Evolutionary conservation across 139 green algal genomes (phyloP).

Genomic region (Bryopsis sp.): DNA sequence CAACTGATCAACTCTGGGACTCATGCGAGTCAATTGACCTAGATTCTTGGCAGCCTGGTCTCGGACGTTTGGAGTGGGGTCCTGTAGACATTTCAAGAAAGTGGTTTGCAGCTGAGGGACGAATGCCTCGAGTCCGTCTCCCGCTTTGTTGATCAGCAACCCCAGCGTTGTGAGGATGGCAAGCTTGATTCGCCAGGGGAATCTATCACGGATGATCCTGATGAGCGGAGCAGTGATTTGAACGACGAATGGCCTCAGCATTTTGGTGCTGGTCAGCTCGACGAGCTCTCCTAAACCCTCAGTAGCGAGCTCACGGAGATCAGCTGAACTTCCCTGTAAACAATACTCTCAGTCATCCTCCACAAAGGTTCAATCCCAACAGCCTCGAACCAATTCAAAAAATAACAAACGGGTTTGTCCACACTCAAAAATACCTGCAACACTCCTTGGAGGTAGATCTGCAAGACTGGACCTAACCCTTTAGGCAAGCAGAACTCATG

Average conservation of each 20-base stretch:
- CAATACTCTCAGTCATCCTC: no score
- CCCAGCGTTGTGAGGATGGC: conserved; percentile 85
- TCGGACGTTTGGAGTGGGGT: conserved; percentile 46
- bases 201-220: conserved; percentile 82
- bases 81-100: conserved; percentile 92
- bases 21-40: conserved; percentile 62
- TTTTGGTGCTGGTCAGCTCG: conserved; percentile 56
- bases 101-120: conserved; percentile 97
- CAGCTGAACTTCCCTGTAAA: conserved; percentile 54
- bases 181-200: conserved; percentile 62
- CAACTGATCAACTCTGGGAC: conserved; percentile 66
- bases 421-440: no score
- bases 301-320: conserved; percentile 79
- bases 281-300: conserved; percentile 88
- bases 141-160: conserved; percentile 73
- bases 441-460: conserved; percentile 87
- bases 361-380: no score
- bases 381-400: no score
- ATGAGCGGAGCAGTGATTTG: conserved; percentile 92
- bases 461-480: conserved; percentile 77
- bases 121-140: conserved; percentile 85
- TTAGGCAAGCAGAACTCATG: conserved; percentile 81
- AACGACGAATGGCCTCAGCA: conserved; percentile 85
- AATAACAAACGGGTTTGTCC: no score
- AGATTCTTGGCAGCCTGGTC: conserved; percentile 65